Conservation (phyloP, 768 basidiomycete species). For the Auriscalpium orientale region DNA sequence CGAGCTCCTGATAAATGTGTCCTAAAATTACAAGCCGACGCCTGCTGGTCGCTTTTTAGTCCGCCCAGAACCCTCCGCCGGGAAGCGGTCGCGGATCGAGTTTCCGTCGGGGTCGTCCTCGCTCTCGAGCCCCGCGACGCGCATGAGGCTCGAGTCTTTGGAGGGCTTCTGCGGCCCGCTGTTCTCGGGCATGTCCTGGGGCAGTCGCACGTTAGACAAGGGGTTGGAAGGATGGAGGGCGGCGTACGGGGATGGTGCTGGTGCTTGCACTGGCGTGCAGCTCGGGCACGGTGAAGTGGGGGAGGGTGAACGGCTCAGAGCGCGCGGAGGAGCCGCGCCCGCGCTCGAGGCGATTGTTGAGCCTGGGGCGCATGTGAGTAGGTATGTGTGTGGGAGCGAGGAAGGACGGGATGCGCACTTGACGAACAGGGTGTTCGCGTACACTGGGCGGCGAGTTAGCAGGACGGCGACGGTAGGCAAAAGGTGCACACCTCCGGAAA, state of each 20-base stretch:
- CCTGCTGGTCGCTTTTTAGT: neutral
- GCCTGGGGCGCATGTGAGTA: neutral
- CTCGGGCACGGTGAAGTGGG: neutral
- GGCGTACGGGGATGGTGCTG: neutral
- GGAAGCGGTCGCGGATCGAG: neutral
- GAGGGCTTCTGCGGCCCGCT: neutral
- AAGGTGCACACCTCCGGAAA: neutral
- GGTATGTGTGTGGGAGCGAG: neutral
- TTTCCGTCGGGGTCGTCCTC: neutral
- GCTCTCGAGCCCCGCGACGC: neutral
- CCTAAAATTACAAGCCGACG: no score
- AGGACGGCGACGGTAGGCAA: neutral
- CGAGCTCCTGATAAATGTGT: no score
- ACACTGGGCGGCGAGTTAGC: neutral
- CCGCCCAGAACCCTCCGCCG: neutral
- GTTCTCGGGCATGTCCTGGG: neutral
- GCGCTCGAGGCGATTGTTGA: neutral
- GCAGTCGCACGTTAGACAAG: neutral
- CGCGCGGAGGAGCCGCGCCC: neutral
- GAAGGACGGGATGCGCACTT: neutral
- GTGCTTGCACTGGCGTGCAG: neutral
- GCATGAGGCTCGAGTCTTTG: neutral
- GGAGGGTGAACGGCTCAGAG: neutral
- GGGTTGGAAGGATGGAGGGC: neutral
- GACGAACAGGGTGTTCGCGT: neutral